Conservation (phyloP, 345 rosid genomes). For the Acer campestre region DNA sequence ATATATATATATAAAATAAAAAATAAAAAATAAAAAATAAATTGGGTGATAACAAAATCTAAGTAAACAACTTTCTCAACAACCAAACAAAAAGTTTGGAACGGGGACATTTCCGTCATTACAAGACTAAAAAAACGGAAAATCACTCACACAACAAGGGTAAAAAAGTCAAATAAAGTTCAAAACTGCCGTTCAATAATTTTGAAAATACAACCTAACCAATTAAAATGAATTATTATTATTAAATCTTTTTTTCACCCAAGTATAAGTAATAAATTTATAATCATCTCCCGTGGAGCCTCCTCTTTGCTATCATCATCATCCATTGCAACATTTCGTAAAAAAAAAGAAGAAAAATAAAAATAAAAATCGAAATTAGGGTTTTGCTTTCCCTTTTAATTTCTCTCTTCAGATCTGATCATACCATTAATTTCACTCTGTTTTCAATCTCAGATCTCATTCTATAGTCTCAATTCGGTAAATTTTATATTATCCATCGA, state of each 20-base stretch:
- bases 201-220: slow-evolving; percentile 16
- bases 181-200: slow-evolving; percentile 28
- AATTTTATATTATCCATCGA: background rate
- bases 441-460: slow-evolving; percentile 39
- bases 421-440: slow-evolving; percentile 6
- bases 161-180: slow-evolving; percentile 4
- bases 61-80: background rate
- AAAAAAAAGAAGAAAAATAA: slow-evolving; percentile 13
- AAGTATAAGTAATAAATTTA: background rate
- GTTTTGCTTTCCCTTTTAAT: slow-evolving; percentile 19
- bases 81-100: background rate
- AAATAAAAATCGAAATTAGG: slow-evolving; percentile 15
- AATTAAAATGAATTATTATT: background rate
- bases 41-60: no score
- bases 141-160: background rate
- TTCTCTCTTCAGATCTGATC: slow-evolving; percentile 26
- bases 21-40: no score
- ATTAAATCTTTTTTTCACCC: background rate
- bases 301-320: slow-evolving; percentile 29
- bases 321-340: slow-evolving; percentile 28
- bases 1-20: no score
- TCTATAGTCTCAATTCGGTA: slow-evolving; percentile 24
- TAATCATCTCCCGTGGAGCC: slow-evolving; percentile 12
- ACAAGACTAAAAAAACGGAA: background rate
- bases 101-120: background rate